Base-by-base conservation (phyloP, 257 asterid species). In the Nyctanthes arbortristis region DNA sequence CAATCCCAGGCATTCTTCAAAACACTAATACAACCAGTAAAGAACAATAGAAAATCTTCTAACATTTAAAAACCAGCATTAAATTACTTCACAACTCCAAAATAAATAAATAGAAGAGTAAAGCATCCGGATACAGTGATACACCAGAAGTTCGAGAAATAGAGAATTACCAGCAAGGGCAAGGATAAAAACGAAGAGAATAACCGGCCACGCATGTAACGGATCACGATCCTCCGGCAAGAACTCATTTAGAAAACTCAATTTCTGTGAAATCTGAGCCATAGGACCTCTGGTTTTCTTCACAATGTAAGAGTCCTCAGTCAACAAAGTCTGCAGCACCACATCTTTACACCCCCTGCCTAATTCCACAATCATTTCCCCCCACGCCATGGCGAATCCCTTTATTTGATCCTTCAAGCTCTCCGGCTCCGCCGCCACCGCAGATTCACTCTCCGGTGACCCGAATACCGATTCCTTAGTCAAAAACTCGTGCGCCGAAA, bases 211-310 rank as follows among this genome's bases (percentile, higher is more conserved):
- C 29, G 85, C 96, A 73, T 83, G 96, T 30, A 73, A 49, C 11
- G 98, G 98, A 78, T 90, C 87, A 64, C 96, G 94, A 82, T 92
- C 98, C 66, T 92, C 98, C 35, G 98, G 98, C 88, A 92, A 74
- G 75, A 75, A 84, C 64, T 90, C 93, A 54, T 90, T 89, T 56
- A 90, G 63, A 65, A 85, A 82, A 75, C 85, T 92, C 80, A 90
- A 35, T 58, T 72, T 86, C 72, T 69, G 78, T 67, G 95, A 86
- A 56, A 77, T 82, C 81, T 82, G 80, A 7, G 82, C 76, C 82
- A 92, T 2, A 10, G 96, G 88, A 1, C 81, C 82, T 61, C 68
- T 80, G 24, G 88, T 79, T 55, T 84, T 88, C 79, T 63, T 73
- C 73, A 90, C 91, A 75, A 88, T 80, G 91, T 86, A 92, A 9